A percentile compares a stretch with the other conserved stretches of the same genome.
These are phyloP conservation scores for Corniculantispora saksenae DNA, from an alignment of 2,329 filamentous ascomycete genomes.

Conservation along the genomic window DNA sequence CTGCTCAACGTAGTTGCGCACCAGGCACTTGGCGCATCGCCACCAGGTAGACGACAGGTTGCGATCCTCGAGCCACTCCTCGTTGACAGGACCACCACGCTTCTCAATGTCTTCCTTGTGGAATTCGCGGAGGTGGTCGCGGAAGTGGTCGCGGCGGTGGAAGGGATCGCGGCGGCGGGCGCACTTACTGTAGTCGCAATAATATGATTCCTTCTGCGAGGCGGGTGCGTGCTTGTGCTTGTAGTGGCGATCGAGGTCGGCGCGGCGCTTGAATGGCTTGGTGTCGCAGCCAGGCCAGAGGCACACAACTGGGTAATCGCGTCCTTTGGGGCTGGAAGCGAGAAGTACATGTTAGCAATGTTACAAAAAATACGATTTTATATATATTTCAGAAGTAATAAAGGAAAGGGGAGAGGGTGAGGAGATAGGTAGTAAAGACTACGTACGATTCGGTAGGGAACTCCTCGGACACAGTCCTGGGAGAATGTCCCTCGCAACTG, in stretches of 20 bases:
- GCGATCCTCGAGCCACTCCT: constrained; percentile 42
- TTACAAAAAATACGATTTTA: constrained; percentile 10
- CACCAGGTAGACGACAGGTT: constrained; percentile 48
- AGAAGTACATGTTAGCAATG: constrained; percentile 15
- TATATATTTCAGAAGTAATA: neutral
- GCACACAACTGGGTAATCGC: constrained; percentile 41
- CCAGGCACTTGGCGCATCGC: constrained; percentile 56
- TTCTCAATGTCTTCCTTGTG: constrained; percentile 57
- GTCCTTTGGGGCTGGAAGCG: constrained; percentile 22
- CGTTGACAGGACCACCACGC: constrained; percentile 39
- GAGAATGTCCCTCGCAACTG: constrained; percentile 22
- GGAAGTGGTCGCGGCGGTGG: constrained; percentile 56
- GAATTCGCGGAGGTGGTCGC: constrained; percentile 57
- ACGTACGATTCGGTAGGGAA: constrained; percentile 20
- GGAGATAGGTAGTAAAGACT: neutral
- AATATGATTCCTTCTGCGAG: constrained; percentile 43
- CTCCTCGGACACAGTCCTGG: constrained; percentile 20
- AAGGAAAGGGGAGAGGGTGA: neutral
- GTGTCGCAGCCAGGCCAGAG: constrained; percentile 43
- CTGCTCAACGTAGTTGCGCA: constrained; percentile 42
- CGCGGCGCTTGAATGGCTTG: constrained; percentile 51
- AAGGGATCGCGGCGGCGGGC: constrained; percentile 48
- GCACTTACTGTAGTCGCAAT: constrained; percentile 56
- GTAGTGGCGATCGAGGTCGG: constrained; percentile 57
- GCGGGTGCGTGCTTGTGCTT: constrained; percentile 48